Evolutionary conservation across 1,139 yeast species (phyloP).

Genomic region (Geotrichum klebahnii): DNA sequence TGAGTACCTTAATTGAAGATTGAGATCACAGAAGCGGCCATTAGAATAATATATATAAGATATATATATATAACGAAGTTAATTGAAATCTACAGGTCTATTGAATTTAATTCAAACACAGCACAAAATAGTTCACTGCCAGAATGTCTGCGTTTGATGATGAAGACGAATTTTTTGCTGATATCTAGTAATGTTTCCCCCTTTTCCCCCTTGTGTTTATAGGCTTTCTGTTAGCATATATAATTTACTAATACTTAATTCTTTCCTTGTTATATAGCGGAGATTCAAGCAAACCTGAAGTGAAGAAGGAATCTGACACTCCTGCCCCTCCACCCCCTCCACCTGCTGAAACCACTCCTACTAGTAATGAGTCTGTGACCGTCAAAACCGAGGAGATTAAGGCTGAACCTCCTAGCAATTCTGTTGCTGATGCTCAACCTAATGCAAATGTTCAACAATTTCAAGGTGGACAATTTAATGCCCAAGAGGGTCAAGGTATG

Average conservation of each 20-base stretch:
- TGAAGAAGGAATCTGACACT: conserved; percentile 25
- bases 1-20: background rate
- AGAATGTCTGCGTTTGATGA: conserved; percentile 64
- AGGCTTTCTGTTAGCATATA: conserved; percentile 8
- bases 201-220: conserved; percentile 12
- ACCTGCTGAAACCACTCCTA: conserved; percentile 11
- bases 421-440: conserved; percentile 7
- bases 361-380: conserved; percentile 7
- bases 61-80: conserved; percentile 20
- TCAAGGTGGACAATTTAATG: background rate
- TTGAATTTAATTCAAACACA: conserved; percentile 13
- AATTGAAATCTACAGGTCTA: conserved; percentile 18
- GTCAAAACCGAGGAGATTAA: conserved; percentile 25
- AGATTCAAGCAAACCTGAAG: conserved; percentile 21
- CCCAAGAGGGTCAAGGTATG: conserved; percentile 2
- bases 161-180: conserved; percentile 80
- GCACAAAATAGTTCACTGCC: background rate
- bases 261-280: conserved; percentile 18
- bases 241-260: conserved; percentile 17
- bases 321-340: conserved; percentile 17
- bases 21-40: conserved; percentile 7
- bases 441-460: background rate
- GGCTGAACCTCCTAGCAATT: conserved; percentile 11
- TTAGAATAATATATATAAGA: conserved; percentile 18
- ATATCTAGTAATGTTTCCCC: conserved; percentile 50